Evolutionary conservation across 805 yeast species (phyloP).

Genomic region (Wickerhamiella spandovensis): DNA sequence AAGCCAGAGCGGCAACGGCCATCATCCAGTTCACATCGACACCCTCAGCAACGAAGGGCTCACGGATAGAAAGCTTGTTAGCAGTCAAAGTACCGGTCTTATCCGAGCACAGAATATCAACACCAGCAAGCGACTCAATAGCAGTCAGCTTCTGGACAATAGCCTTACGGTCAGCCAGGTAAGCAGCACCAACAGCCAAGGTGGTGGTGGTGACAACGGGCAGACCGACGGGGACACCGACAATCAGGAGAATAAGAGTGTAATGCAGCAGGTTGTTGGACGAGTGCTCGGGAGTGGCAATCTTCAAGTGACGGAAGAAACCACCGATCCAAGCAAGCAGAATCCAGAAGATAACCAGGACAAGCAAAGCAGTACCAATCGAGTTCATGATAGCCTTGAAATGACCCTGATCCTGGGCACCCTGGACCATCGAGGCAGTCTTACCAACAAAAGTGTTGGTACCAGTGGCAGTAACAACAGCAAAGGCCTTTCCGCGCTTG

Average conservation of each 20-base stretch:
- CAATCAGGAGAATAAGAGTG: slow-evolving; percentile 87
- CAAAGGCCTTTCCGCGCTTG: slow-evolving; percentile 91
- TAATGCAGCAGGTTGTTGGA: slow-evolving; percentile 56
- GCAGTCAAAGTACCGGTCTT: slow-evolving; percentile 96
- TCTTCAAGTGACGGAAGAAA: slow-evolving; percentile 85
- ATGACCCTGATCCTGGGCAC: slow-evolving; percentile 95
- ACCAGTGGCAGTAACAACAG: slow-evolving; percentile 89
- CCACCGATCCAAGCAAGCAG: slow-evolving; percentile 85
- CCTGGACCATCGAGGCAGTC: slow-evolving; percentile 94
- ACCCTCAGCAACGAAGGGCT: slow-evolving; percentile 97
- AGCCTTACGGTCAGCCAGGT: slow-evolving; percentile 92
- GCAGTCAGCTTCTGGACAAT: slow-evolving; percentile 94
- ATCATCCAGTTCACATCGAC: slow-evolving; percentile 91
- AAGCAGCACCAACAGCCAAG: slow-evolving; percentile 98
- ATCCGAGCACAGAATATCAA: slow-evolving; percentile 91
- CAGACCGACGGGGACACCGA: slow-evolving; percentile 97
- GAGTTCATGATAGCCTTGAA: slow-evolving; percentile 96
- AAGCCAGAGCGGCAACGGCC: slow-evolving; percentile 96
- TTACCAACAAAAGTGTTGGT: slow-evolving; percentile 92
- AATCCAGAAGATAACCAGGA: slow-evolving; percentile 73
- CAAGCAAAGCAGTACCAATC: slow-evolving; percentile 84
- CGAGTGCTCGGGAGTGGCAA: slow-evolving; percentile 44
- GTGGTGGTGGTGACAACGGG: slow-evolving; percentile 98
- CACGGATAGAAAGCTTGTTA: slow-evolving; percentile 89
- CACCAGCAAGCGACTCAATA: slow-evolving; percentile 94